Percentiles rank a stretch among this genome's conserved stretches.
These are phyloP conservation scores for Insectozyma bohioensis DNA, from an alignment of 1,139 yeast genomes.

Conservation along the genomic window DNA sequence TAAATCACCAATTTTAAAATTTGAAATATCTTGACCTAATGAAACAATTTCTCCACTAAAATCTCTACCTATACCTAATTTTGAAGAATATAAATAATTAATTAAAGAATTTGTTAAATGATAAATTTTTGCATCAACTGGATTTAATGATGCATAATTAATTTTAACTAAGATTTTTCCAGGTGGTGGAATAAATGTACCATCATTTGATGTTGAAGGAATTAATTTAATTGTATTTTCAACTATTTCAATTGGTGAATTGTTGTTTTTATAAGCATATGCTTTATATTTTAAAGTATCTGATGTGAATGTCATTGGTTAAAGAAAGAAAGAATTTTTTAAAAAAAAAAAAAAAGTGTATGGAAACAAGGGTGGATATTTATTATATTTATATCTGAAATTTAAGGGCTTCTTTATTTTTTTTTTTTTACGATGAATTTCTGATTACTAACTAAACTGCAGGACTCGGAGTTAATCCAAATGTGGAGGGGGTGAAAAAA, in stretches of 20 bases:
- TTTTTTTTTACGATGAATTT: too few species aligned
- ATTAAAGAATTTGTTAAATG: constrained; percentile 25
- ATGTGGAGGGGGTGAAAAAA: too few species aligned
- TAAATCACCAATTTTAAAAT: constrained; percentile 57
- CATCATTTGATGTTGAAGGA: constrained; percentile 23
- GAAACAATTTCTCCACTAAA: constrained; percentile 63
- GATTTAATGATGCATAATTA: constrained; percentile 61
- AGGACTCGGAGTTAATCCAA: too few species aligned
- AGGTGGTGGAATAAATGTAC: constrained; percentile 36
- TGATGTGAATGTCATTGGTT: too few species aligned
- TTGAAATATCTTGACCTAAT: constrained; percentile 42
- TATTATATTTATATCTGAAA: neutral
- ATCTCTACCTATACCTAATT: constrained; percentile 62
- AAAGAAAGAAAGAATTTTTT: neutral
- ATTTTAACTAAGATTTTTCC: constrained; percentile 58
- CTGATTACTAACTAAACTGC: too few species aligned
- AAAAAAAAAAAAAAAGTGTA: neutral
- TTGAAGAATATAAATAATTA: constrained; percentile 13
- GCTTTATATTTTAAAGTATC: constrained; percentile 20
- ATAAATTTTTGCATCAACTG: constrained; percentile 59
- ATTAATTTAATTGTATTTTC: constrained; percentile 16
- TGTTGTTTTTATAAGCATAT: constrained; percentile 16
- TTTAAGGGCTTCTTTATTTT: too few species aligned
- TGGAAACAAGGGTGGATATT: neutral
- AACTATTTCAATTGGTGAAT: constrained; percentile 15